Evolutionary conservation across 2,329 filamentous ascomycete species (phyloP).

Genomic region (Pseudofabraea citricarpa): DNA sequence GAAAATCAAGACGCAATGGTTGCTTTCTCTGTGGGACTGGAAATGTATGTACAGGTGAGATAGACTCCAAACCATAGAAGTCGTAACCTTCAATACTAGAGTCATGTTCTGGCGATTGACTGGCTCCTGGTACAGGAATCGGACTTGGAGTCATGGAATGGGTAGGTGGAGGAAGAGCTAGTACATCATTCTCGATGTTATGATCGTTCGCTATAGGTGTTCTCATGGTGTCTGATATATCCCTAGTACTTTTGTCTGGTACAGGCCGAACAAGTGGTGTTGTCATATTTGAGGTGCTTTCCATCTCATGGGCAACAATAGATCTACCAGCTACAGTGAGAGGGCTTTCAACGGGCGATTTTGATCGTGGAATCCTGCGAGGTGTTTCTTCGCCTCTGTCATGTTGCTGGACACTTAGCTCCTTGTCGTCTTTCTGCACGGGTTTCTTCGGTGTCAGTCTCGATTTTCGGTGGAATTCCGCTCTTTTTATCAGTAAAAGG

Average conservation of each 20-base stretch:
- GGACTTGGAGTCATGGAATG: conserved; percentile 18
- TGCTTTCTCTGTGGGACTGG: conserved; percentile 37
- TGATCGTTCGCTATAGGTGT: conserved; percentile 26
- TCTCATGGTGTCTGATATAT: conserved; percentile 18
- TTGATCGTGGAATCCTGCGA: conserved; percentile 11
- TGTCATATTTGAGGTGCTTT: conserved; percentile 58
- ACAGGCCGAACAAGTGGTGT: conserved; percentile 54
- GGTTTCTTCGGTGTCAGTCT: conserved; percentile 29
- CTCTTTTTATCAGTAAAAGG: conserved; percentile 48
- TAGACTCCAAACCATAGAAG: conserved; percentile 57
- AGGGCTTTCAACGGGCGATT: conserved; percentile 10
- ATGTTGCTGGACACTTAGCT: conserved; percentile 2
- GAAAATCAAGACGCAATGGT: conserved; percentile 30
- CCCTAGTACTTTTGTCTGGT: conserved; percentile 23
- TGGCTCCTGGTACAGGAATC: conserved; percentile 20
- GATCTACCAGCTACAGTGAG: conserved; percentile 12
- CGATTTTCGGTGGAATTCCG: conserved; percentile 50
- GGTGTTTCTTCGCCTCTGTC: conserved; percentile 20
- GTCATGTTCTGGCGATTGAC: conserved; percentile 10
- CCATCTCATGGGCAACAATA: conserved; percentile 39
- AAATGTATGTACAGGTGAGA: conserved; percentile 48
- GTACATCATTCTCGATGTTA: conserved; percentile 26
- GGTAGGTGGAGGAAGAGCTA: conserved; percentile 22
- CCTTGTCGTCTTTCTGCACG: conserved; percentile 20
- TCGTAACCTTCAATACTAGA: conserved; percentile 52